Base-by-base conservation (phyloP, 139 green algal genomes). In the Coelastrella sp. region DNA sequence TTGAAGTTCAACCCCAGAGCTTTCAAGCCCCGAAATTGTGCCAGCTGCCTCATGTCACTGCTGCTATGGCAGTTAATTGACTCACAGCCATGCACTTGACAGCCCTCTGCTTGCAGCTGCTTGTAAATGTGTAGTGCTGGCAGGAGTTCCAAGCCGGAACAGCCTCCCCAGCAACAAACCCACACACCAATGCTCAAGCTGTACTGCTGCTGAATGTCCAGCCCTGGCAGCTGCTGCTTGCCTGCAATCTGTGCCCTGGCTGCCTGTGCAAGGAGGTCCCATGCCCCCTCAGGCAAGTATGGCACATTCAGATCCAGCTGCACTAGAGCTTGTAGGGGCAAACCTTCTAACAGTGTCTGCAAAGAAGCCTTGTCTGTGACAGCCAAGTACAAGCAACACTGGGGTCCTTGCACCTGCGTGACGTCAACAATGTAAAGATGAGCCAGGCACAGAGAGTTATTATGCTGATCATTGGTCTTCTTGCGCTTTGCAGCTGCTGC, bases 121-220 rank as follows among this genome's bases (percentile, higher is more conserved):
- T 68, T 35, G 12, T 81, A 72, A 6, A 72, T 68, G 11, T 6
- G 15, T 6, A 68, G 8, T 5, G 84, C 84, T 49, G 60, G 19
- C 20, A 22, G 19, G n/a, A 88, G 7, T 7, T 57, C 56, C 11
- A 88, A 19, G 66, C 84, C 84, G n/a, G 68, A 57, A 49, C 84
- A 88, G 9, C 84, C 84, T 24, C 84, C 84, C 84, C 84, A 88
- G 84, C 68, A 80, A 56, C 84, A 88, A 14, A 88, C 68, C 84
- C 84, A 88, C 68, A 88, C 68, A 80, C 84, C 84, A 56, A 88
- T 59, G 20, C 84, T 82, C 8, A 88, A 68, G 6, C 79, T 76
- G 60, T 25, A 6, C 74, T 59, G 74, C 74, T 81, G 74, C 74
- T 59, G 74, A 58, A 56, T 27, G 63, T 88, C 17, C n/a, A 81